A percentile compares a stretch with the other conserved stretches of the same genome.
These are phyloP conservation scores for Cnidoscolus chayamansa DNA, from an alignment of 441 rosid species.

Conservation along the genomic window DNA sequence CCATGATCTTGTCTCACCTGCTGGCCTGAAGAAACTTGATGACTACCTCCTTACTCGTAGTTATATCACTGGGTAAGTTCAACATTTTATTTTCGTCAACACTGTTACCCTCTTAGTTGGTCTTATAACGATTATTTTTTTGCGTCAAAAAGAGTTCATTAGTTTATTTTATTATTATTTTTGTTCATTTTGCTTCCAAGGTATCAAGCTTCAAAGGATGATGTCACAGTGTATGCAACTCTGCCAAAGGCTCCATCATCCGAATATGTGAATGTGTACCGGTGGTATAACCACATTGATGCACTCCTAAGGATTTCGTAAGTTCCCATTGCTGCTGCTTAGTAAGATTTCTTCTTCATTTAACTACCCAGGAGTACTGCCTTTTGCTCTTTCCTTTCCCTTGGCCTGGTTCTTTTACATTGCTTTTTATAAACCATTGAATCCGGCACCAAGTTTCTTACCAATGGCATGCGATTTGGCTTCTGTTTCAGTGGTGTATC, in stretches of 20 bases:
- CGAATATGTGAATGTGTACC: constrained; percentile 51
- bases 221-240: constrained; percentile 54
- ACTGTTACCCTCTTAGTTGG: background rate
- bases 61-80: constrained; percentile 62
- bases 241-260: constrained; percentile 62
- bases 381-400: too few relatives aligned
- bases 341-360: too few relatives aligned
- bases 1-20: constrained; percentile 42
- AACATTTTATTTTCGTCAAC: background rate
- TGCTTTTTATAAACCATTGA: too few relatives aligned
- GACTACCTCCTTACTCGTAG: constrained; percentile 76
- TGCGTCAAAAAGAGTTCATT: background rate
- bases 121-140: background rate
- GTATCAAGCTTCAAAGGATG: constrained; percentile 97
- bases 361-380: too few relatives aligned
- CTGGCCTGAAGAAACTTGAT: constrained; percentile 85
- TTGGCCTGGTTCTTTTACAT: too few relatives aligned
- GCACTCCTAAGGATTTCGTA: constrained; percentile 90
- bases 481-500: constrained; percentile 55
- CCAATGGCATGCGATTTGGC: too few relatives aligned
- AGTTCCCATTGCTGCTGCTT: constrained; percentile 27
- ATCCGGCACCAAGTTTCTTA: background rate
- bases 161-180: too few relatives aligned
- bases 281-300: constrained; percentile 86
- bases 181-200: constrained; percentile 25